Base-by-base conservation (phyloP, 140 eudicot genomes). In the Bidens hawaiensis region DNA sequence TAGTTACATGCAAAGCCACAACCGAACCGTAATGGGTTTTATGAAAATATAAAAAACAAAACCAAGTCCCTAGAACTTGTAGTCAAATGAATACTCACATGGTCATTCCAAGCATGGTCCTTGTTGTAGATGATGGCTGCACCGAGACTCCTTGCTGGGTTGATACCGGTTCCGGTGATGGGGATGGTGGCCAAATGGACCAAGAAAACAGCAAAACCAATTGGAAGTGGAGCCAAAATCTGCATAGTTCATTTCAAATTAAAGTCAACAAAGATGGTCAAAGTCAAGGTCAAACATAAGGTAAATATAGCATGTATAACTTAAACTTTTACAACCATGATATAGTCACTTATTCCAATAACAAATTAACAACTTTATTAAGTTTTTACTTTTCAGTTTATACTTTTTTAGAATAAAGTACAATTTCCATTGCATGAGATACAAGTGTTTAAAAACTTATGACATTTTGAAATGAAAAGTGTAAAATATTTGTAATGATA, bases 141-240 rank as follows among this genome's bases (percentile, higher is more conserved):
- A 46, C 97, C 97, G 3, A 90, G 89, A 82, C 97, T 90, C 76
- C 97, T 78, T 14, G 97, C 97, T 11, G 97, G 97, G 84, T 89
- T 89, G 62, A 89, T 88, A 46, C 96, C 94, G 9, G 96, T 88
- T 42, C 96, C 96, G 22, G 96, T 88, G 54, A 88, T 84, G 60
- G 96, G 96, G 72, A 89, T 89, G 71, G 97, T 89, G 67, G 97
- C 97, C 87, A 90, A 77, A 60, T 90, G 97, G 42, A 90, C 97
- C 85, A 90, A 73, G 75, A 90, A 90, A 36, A 90, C 97, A 0
- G 97, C 97, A n/a, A 90, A 90, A 46, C 97, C 97, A 23, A 90
- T 90, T 4, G 97, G 97, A 24, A 90, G 85, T 38, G 97, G 97
- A 24, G 97, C 97, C 95, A 90, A 81, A 41, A 90, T 75, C 97